These are phyloP conservation scores for Cryptococcus neoformans DNA, from an alignment of 1,284 basidiomycete species.

Conservation along the genomic window DNA sequence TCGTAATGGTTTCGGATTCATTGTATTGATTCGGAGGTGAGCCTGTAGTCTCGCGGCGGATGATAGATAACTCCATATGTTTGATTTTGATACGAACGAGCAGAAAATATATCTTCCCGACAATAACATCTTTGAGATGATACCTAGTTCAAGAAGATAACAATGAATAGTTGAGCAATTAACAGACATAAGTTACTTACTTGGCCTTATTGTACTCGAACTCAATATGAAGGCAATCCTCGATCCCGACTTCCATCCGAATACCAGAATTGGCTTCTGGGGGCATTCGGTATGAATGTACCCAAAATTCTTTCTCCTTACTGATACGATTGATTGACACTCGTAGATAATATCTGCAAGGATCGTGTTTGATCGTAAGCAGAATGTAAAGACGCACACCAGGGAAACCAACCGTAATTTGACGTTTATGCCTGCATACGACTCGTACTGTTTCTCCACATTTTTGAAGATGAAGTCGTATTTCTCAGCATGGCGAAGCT, in stretches of 20 bases:
- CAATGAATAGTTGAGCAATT: neutral
- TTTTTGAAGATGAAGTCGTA: constrained; percentile 98
- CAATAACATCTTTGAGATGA: constrained; percentile 98
- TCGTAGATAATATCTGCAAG: constrained; percentile 83
- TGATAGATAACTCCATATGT: constrained; percentile 99
- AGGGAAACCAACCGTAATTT: constrained; percentile 70
- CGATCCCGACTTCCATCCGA: constrained; percentile 99
- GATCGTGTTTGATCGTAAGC: neutral
- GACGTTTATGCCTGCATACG: constrained; percentile 97
- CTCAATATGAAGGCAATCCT: constrained; percentile 98
- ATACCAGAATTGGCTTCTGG: constrained; percentile 96
- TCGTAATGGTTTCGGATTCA: constrained; percentile 98
- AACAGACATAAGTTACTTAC: constrained; percentile 52
- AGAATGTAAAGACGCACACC: neutral
- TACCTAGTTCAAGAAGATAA: constrained; percentile 60
- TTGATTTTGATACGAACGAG: constrained; percentile 99
- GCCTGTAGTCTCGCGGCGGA: constrained; percentile 94
- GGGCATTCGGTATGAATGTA: constrained; percentile 97
- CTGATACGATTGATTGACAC: constrained; percentile 82
- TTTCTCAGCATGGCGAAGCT: constrained; percentile 90
- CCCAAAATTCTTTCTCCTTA: constrained; percentile 95
- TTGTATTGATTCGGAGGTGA: constrained; percentile 97
- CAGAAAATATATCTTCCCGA: constrained; percentile 98
- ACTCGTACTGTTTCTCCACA: constrained; percentile 98
- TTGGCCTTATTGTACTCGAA: constrained; percentile 99